Conservation (phyloP, 768 basidiomycete genomes). For the Filobasidium wieringae region DNA sequence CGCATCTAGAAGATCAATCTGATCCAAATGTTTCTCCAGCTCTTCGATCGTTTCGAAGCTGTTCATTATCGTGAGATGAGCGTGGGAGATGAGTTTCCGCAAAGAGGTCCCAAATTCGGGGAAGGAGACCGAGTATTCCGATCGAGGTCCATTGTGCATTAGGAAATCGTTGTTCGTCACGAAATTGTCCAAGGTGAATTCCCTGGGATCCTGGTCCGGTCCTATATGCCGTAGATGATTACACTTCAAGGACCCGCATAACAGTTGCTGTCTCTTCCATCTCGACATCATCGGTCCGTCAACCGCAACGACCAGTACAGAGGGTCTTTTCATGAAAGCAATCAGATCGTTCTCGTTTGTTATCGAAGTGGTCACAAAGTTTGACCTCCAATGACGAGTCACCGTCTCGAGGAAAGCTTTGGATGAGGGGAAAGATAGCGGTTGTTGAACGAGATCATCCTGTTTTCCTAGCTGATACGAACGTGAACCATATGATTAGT, state of each 20-base stretch:
- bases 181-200: conserved; percentile 59
- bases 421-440: background rate
- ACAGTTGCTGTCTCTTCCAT: conserved; percentile 50
- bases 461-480: background rate
- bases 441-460: background rate
- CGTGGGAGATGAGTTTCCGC: conserved; percentile 21
- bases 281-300: conserved; percentile 70
- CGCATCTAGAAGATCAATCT: conserved; percentile 55
- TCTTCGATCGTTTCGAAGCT: conserved; percentile 26
- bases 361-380: conserved; percentile 70
- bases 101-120: conserved; percentile 2
- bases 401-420: conserved; percentile 56
- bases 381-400: conserved; percentile 65
- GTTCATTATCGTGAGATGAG: conserved; percentile 36
- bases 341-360: conserved; percentile 49
- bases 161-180: conserved; percentile 57
- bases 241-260: no score
- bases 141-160: no score
- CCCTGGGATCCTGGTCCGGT: no score
- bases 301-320: conserved; percentile 69
- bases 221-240: no score
- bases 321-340: conserved; percentile 71
- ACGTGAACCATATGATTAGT: background rate
- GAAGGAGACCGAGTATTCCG: no score
- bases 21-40: conserved; percentile 55